A percentile compares a stretch with the other conserved stretches of the same genome.
Evolutionary conservation across 257 asterid genomes (phyloP).

Genomic region (Ilex aquifolium): DNA sequence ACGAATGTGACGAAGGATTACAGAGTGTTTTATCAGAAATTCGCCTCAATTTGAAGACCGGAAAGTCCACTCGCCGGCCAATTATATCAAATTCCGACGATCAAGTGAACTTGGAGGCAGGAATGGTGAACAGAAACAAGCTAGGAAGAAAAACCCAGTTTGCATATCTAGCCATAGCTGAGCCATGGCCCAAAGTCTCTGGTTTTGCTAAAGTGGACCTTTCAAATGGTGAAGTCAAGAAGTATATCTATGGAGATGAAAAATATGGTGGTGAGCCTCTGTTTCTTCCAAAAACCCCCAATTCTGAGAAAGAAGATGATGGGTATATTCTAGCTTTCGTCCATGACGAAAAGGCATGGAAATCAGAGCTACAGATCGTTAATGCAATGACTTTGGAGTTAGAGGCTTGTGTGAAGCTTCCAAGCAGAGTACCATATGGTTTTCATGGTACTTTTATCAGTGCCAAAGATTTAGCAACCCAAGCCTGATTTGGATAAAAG

Average conservation of each 20-base stretch:
- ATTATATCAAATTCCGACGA: conserved; percentile 43
- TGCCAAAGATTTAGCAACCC: conserved; percentile 55
- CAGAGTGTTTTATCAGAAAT: conserved; percentile 85
- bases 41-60: conserved; percentile 65
- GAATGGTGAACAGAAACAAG: conserved; percentile 88
- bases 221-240: conserved; percentile 58
- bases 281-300: conserved; percentile 53
- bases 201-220: conserved; percentile 93
- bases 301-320: conserved; percentile 51
- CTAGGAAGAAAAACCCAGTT: conserved; percentile 78
- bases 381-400: conserved; percentile 56
- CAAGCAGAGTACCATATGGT: conserved; percentile 91
- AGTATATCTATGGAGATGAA: conserved; percentile 65
- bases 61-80: conserved; percentile 54
- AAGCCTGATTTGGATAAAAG: conserved; percentile 27
- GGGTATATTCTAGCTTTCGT: conserved; percentile 79
- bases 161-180: conserved; percentile 86
- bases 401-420: conserved; percentile 70
- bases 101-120: conserved; percentile 89
- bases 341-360: conserved; percentile 65
- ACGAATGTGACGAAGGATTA: conserved; percentile 78
- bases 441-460: conserved; percentile 85
- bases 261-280: conserved; percentile 95
- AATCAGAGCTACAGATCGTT: conserved; percentile 74
- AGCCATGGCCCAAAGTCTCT: conserved; percentile 99